phyloP scores from a whole-genome alignment of 1,284 basidiomycete genomes.

The Polyporus tsugae region DNA sequence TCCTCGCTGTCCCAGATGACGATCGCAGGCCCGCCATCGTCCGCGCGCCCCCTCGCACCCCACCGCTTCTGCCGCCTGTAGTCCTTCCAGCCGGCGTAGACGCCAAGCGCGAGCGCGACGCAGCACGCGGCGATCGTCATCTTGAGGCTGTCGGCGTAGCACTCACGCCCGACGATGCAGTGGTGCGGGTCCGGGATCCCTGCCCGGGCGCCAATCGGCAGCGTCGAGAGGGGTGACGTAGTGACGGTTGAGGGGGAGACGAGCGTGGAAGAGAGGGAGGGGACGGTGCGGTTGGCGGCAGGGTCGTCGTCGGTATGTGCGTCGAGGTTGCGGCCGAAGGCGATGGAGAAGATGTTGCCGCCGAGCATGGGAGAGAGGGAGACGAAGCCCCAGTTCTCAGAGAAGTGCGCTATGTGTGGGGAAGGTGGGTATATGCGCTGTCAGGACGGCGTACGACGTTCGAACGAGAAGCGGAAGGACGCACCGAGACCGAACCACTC shows the following conservation, averaged over 20 bases:
- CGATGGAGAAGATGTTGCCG: constrained; percentile 85
- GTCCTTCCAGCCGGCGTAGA: constrained; percentile 60
- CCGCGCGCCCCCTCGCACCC: constrained; percentile 18
- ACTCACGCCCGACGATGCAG: constrained; percentile 58
- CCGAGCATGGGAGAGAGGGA: constrained; percentile 81
- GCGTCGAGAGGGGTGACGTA: neutral
- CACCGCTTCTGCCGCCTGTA: constrained; percentile 37
- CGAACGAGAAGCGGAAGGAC: constrained; percentile 4
- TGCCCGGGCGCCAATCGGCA: constrained; percentile 24
- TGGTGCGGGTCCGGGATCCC: constrained; percentile 47
- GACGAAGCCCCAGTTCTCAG: constrained; percentile 89
- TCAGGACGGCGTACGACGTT: neutral
- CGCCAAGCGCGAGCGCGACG: constrained; percentile 54
- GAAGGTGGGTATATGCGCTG: neutral
- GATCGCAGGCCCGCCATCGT: constrained; percentile 24
- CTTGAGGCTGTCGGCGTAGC: constrained; percentile 61
- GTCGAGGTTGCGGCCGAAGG: constrained; percentile 85
- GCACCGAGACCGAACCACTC: constrained; percentile 84
- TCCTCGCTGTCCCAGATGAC: constrained; percentile 42
- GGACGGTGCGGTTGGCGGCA: constrained; percentile 14
- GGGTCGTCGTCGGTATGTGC: constrained; percentile 56
- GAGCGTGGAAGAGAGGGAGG: constrained; percentile 8
- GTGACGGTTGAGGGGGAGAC: constrained; percentile 13
- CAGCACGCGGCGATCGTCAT: constrained; percentile 58
- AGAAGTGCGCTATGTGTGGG: constrained; percentile 66